phyloP scores from a whole-genome alignment of 2,329 filamentous ascomycete genomes.

The Cordyceps militaris region DNA sequence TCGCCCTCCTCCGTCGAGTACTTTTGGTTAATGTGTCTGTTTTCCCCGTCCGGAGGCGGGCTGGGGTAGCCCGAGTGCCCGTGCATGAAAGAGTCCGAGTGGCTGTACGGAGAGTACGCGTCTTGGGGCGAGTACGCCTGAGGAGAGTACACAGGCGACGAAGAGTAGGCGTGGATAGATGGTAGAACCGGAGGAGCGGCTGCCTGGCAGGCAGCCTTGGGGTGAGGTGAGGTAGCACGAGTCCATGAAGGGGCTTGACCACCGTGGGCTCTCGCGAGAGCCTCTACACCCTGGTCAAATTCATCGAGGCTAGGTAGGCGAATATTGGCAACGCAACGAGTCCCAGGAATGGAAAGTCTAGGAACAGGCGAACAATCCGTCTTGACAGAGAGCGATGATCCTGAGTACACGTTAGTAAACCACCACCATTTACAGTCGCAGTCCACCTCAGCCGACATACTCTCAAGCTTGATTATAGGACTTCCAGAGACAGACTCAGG shows the following conservation, averaged over 20 bases:
- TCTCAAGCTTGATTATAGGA: slow-evolving; percentile 27
- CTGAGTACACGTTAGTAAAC: slow-evolving; percentile 12
- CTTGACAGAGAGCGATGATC: slow-evolving; percentile 18
- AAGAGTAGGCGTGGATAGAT: slow-evolving; percentile 17
- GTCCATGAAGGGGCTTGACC: slow-evolving; percentile 21
- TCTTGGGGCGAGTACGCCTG: slow-evolving; percentile 15
- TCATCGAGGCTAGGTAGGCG: slow-evolving; percentile 31
- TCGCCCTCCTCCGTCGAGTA: slow-evolving; percentile 37
- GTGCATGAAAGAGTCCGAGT: slow-evolving; percentile 20
- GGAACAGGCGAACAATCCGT: slow-evolving; percentile 23
- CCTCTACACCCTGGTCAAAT: slow-evolving; percentile 33
- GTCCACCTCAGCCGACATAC: slow-evolving; percentile 16
- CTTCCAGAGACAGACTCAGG: slow-evolving; percentile 29
- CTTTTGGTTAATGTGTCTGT: slow-evolving; percentile 36
- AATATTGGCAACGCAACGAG: slow-evolving; percentile 16
- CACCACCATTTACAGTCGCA: neutral
- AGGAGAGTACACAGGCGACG: neutral
- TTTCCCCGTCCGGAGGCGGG: slow-evolving; percentile 30
- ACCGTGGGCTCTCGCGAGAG: slow-evolving; percentile 27
- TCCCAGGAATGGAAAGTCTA: slow-evolving; percentile 16
- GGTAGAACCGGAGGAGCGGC: slow-evolving; percentile 21
- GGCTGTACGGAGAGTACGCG: slow-evolving; percentile 18
- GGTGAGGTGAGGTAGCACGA: slow-evolving; percentile 23
- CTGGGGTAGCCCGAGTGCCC: slow-evolving; percentile 27
- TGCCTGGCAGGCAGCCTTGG: slow-evolving; percentile 18